Percentiles rank a stretch among this genome's conserved stretches.
Conservation (phyloP, 2,329 filamentous ascomycete species). For the Ophiostoma montium region DNA sequence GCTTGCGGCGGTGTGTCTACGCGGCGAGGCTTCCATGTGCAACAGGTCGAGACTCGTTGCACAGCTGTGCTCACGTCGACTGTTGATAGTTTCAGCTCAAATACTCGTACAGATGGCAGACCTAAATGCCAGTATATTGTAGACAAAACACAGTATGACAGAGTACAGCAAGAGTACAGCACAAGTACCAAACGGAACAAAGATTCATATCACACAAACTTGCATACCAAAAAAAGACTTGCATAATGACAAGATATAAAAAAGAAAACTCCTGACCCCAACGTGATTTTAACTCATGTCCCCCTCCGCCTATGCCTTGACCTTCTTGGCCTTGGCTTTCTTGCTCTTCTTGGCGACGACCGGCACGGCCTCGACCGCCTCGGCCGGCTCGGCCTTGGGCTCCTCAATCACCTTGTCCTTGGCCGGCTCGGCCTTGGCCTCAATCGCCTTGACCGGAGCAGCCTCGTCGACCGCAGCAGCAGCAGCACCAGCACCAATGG, state of each 20-base stretch:
- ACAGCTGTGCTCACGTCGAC: too few species aligned
- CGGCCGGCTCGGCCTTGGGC: background rate
- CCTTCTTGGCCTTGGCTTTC: conserved; percentile 20
- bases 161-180: background rate
- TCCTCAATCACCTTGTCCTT: background rate
- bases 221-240: background rate
- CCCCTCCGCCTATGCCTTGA: conserved; percentile 11
- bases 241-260: background rate
- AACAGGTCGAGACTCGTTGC: too few species aligned
- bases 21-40: too few species aligned
- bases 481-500: conserved; percentile 19
- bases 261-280: background rate
- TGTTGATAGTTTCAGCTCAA: too few species aligned
- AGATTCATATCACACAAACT: background rate
- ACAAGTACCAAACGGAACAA: background rate
- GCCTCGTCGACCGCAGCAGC: conserved; percentile 11
- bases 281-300: conserved; percentile 1
- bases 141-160: too few species aligned
- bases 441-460: conserved; percentile 20
- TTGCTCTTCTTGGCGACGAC: conserved; percentile 21
- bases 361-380: conserved; percentile 1
- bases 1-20: too few species aligned
- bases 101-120: too few species aligned
- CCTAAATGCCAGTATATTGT: too few species aligned
- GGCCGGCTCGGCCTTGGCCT: conserved; percentile 11